These are phyloP conservation scores for Salvia splendens DNA, from an alignment of 257 asterid genomes.

Conservation along the genomic window DNA sequence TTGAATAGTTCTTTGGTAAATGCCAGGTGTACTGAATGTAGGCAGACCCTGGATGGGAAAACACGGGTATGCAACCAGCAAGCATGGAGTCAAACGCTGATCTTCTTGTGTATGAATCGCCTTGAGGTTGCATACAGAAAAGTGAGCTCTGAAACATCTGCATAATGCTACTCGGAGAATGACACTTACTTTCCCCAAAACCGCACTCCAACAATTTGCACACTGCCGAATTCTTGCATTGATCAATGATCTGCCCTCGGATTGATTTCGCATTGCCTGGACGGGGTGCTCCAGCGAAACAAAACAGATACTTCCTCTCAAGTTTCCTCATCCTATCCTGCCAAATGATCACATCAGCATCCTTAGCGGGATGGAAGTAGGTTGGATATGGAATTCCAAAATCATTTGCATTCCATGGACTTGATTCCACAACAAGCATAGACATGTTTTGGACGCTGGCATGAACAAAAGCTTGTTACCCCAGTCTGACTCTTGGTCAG, in stretches of 20 bases:
- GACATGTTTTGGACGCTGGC: slow-evolving; percentile 85
- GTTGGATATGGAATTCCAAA: slow-evolving; percentile 87
- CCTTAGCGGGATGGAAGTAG: slow-evolving; percentile 78
- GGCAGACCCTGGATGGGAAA: slow-evolving; percentile 88
- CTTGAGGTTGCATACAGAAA: slow-evolving; percentile 89
- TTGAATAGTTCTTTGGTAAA: slow-evolving; percentile 59
- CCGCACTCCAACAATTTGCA: slow-evolving; percentile 72
- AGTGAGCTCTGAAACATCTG: slow-evolving; percentile 78
- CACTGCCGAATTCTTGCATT: slow-evolving; percentile 60
- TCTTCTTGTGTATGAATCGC: slow-evolving; percentile 87
- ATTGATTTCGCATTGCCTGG: slow-evolving; percentile 68
- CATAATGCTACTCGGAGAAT: slow-evolving; percentile 82
- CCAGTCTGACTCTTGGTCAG: slow-evolving; percentile 67
- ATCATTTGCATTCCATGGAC: slow-evolving; percentile 85
- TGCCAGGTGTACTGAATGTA: slow-evolving; percentile 92
- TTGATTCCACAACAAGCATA: slow-evolving; percentile 84
- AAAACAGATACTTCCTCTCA: slow-evolving; percentile 65
- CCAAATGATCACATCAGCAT: slow-evolving; percentile 65
- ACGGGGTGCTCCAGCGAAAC: slow-evolving; percentile 92
- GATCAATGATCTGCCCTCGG: slow-evolving; percentile 68
- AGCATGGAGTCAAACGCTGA: slow-evolving; percentile 85
- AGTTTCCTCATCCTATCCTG: slow-evolving; percentile 72
- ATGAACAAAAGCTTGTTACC: slow-evolving; percentile 79
- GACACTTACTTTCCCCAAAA: slow-evolving; percentile 76
- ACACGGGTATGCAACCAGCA: slow-evolving; percentile 93